A percentile compares a stretch with the other conserved stretches of the same genome.
These are phyloP conservation scores for Serendipita sp. DNA, from an alignment of 768 basidiomycete genomes.

Conservation along the genomic window DNA sequence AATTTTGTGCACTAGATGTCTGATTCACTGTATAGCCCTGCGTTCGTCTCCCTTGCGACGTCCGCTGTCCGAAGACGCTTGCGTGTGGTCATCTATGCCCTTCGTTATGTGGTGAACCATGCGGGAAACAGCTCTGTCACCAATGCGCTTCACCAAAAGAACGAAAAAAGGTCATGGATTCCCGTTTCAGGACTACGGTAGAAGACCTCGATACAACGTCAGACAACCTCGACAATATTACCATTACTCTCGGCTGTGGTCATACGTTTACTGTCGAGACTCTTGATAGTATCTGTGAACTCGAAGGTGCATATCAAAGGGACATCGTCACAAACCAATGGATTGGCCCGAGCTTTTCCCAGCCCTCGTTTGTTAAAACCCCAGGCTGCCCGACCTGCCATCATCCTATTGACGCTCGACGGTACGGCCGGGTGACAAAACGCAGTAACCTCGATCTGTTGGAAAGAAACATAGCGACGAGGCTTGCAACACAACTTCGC, in stretches of 20 bases:
- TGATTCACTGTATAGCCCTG: constrained; percentile 31
- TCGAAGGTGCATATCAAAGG: constrained; percentile 33
- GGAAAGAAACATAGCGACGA: constrained; percentile 41
- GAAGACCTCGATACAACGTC: constrained; percentile 29
- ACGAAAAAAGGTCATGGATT: constrained; percentile 33
- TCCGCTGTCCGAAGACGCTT: constrained; percentile 30
- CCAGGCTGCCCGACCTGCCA: constrained; percentile 51
- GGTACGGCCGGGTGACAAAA: constrained; percentile 47
- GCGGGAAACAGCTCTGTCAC: constrained; percentile 36
- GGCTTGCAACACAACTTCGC: constrained; percentile 30
- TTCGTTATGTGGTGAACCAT: constrained; percentile 57
- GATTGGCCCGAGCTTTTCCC: constrained; percentile 14
- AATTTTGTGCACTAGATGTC: neutral
- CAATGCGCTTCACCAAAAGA: constrained; percentile 26
- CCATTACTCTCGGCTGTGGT: constrained; percentile 46
- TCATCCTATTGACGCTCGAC: constrained; percentile 33
- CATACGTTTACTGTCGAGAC: constrained; percentile 59
- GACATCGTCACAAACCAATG: constrained; percentile 26
- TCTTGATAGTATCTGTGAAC: constrained; percentile 40
- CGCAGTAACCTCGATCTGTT: constrained; percentile 46
- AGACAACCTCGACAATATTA: constrained; percentile 28
- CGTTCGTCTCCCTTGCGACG: constrained; percentile 45
- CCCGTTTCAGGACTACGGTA: constrained; percentile 36
- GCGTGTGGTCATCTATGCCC: constrained; percentile 49
- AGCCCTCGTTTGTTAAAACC: constrained; percentile 22